Evolutionary conservation across 2,329 filamentous ascomycete genomes (phyloP), one percentile per base, ranked within the genome.

Genomic region (Emericellopsis cladophorae): DNA sequence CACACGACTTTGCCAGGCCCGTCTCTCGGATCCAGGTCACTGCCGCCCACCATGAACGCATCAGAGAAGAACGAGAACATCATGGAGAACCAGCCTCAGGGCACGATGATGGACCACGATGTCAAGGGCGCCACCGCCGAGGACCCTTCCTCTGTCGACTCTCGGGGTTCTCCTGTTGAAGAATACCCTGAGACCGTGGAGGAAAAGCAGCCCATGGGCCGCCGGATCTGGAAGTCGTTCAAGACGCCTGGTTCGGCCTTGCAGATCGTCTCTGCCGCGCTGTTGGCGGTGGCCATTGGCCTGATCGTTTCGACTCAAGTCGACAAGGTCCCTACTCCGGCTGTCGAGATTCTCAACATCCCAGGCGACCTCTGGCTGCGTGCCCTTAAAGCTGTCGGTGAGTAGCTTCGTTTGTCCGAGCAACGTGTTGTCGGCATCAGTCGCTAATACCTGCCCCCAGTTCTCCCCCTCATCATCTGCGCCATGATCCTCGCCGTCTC

Each of bases 401-500:
- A 45, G 62, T 59, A 14, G 5, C 15, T 3, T 36, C 16, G 18
- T 5, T 21, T 21, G 18, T 21, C 18, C 18, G 5, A 21, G 18
- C 5, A 21, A 3, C 5, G 5, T 21, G 18, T 5, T 5, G 18
- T 21, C 18, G 18, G 4, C 18, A 12, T 9, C 26, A 12, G 12
- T 12, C 4, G 6, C 39, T 44, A 12, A 42, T 31, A 22, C 14
- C 7, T 10, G 9, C 16, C 5, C 24, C 14, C 5, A 70, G 69
- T 73, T 1, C 56, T 74, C 2, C 69, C 69, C 2, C 52, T 74
- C 41, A 74, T 74, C 34, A 56, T 72, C 22, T 64, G 60, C 7
- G 68, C 70, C 21, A 72, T 74, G 59, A 64, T 74, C 37, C 57
- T 72, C 15, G 66, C 69, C 5, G 56, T 73, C 6, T 66, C 67